Conservation (phyloP, 441 rosid genomes). For the Erysimum pusillum region DNA sequence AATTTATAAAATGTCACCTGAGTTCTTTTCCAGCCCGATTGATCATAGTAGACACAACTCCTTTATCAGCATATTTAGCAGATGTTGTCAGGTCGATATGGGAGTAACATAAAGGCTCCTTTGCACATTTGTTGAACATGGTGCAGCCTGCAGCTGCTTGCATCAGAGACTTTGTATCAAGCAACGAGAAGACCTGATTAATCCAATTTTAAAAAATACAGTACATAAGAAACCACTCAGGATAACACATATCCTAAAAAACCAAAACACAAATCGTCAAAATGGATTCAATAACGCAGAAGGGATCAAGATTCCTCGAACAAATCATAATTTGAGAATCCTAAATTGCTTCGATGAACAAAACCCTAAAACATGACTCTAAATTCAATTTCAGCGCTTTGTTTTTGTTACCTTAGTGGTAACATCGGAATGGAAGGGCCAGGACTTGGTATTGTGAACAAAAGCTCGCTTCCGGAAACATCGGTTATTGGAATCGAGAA, state of each 20-base stretch:
- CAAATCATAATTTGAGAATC: slow-evolving; percentile 9
- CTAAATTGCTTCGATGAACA: neutral
- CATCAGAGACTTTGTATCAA: slow-evolving; percentile 81
- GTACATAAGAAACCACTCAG: neutral
- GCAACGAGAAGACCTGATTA: slow-evolving; percentile 77
- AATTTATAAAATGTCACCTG: slow-evolving; percentile 45
- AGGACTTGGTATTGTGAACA: slow-evolving; percentile 65
- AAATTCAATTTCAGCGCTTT: neutral
- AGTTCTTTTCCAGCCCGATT: slow-evolving; percentile 85
- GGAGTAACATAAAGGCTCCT: slow-evolving; percentile 79
- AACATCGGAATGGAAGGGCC: slow-evolving; percentile 83
- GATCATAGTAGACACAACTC: slow-evolving; percentile 79
- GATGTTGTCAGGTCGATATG: slow-evolving; percentile 74
- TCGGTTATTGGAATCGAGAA: slow-evolving; percentile 69
- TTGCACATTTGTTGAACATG: slow-evolving; percentile 79
- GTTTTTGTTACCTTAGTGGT: slow-evolving; percentile 63
- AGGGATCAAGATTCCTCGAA: neutral
- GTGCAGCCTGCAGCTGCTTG: slow-evolving; percentile 80
- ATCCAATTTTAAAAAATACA: neutral
- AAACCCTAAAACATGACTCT: neutral
- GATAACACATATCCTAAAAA: neutral
- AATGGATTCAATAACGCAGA: slow-evolving; percentile 8
- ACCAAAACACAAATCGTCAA: neutral
- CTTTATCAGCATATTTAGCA: slow-evolving; percentile 70
- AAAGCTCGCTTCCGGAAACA: slow-evolving; percentile 76